These are phyloP conservation scores for Podila horticola DNA, from an alignment of 192 early-diverging fungal genomes.

Conservation along the genomic window DNA sequence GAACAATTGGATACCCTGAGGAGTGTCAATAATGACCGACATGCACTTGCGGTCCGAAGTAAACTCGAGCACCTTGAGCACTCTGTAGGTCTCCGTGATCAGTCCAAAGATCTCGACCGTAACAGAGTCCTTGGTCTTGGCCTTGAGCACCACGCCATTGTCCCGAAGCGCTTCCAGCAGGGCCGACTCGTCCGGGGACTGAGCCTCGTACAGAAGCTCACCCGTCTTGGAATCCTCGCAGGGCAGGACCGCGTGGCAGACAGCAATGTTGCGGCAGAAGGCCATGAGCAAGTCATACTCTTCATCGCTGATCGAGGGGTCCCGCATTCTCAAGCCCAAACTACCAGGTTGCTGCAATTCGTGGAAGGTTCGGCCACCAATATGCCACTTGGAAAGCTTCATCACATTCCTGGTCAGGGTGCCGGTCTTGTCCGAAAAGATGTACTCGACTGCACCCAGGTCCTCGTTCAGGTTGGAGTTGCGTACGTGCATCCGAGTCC, in stretches of 20 bases:
- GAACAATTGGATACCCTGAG: slow-evolving; percentile 90
- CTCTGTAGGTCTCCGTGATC: slow-evolving; percentile 73
- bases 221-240: slow-evolving; percentile 72
- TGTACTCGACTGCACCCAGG: slow-evolving; percentile 93
- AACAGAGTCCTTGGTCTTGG: slow-evolving; percentile 60
- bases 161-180: slow-evolving; percentile 69
- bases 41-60: slow-evolving; percentile 96
- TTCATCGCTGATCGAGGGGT: slow-evolving; percentile 50
- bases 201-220: slow-evolving; percentile 88
- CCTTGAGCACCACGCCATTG: slow-evolving; percentile 57
- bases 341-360: slow-evolving; percentile 56
- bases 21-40: slow-evolving; percentile 85
- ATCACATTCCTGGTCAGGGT: slow-evolving; percentile 77
- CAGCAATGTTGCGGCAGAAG: slow-evolving; percentile 66
- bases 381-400: slow-evolving; percentile 79
- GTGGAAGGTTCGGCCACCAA: slow-evolving; percentile 77
- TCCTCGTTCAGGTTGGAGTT: slow-evolving; percentile 85
- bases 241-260: slow-evolving; percentile 96
- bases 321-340: slow-evolving; percentile 42
- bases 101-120: slow-evolving; percentile 69
- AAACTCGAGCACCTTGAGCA: slow-evolving; percentile 96
- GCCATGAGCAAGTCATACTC: slow-evolving; percentile 65
- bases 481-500: slow-evolving; percentile 52
- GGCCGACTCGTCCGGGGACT: slow-evolving; percentile 96
- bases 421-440: slow-evolving; percentile 85